These are phyloP conservation scores for Cladosporium sp. DNA, from an alignment of 2,329 filamentous ascomycete species.

Conservation along the genomic window DNA sequence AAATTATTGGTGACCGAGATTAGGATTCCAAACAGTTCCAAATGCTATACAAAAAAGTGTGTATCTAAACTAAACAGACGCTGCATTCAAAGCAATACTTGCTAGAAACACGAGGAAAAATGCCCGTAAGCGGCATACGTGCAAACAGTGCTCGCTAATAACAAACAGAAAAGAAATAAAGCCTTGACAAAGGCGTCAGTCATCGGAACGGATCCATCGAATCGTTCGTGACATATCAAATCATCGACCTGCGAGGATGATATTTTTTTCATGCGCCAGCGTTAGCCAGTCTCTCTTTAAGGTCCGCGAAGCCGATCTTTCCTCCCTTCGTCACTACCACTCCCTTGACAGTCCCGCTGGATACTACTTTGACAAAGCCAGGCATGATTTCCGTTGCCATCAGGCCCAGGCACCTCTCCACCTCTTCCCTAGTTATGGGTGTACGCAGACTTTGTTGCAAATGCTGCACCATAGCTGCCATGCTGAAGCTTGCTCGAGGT, in stretches of 20 bases:
- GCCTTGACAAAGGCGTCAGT: too few species aligned
- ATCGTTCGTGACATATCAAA: too few species aligned
- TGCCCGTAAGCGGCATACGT: too few species aligned
- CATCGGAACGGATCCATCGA: too few species aligned
- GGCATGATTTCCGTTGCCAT: slow-evolving; percentile 41
- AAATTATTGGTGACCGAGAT: too few species aligned
- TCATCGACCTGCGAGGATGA: background rate
- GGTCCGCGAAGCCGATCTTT: slow-evolving; percentile 22
- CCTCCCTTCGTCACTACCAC: slow-evolving; percentile 37
- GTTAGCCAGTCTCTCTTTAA: slow-evolving; percentile 25
- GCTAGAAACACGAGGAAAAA: too few species aligned
- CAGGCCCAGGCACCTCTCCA: slow-evolving; percentile 38
- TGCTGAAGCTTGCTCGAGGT: slow-evolving; percentile 40
- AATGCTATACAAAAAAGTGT: too few species aligned
- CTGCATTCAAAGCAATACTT: too few species aligned
- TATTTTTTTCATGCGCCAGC: slow-evolving; percentile 4
- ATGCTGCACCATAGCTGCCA: slow-evolving; percentile 38
- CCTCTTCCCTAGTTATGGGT: slow-evolving; percentile 43
- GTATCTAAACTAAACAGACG: too few species aligned
- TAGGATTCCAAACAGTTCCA: too few species aligned
- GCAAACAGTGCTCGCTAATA: too few species aligned
- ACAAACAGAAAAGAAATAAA: too few species aligned
- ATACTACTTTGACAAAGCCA: slow-evolving; percentile 38
- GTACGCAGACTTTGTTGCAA: slow-evolving; percentile 43
- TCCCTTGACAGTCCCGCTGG: slow-evolving; percentile 37